phyloP scores from a whole-genome alignment of 2,329 filamentous ascomycete genomes.

The Ascochyta lentis region DNA sequence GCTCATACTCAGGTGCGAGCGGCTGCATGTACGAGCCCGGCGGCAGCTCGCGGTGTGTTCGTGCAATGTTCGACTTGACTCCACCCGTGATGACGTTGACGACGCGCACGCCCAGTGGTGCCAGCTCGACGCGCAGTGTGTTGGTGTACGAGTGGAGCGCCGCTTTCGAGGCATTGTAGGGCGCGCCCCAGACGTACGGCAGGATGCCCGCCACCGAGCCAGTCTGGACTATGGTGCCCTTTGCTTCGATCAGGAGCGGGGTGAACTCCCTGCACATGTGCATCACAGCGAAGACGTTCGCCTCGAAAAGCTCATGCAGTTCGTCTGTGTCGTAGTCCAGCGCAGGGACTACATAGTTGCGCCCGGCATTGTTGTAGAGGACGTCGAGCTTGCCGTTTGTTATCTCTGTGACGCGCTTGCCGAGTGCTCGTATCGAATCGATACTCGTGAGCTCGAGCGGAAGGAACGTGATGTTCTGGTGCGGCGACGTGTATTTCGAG shows the following conservation, averaged over 20 bases:
- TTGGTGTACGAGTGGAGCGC: conserved; percentile 65
- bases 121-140: conserved; percentile 64
- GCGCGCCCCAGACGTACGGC: conserved; percentile 43
- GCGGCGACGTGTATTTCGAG: conserved; percentile 55
- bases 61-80: conserved; percentile 64
- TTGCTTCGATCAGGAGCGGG: conserved; percentile 58
- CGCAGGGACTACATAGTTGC: conserved; percentile 64
- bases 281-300: conserved; percentile 65
- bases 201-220: conserved; percentile 54
- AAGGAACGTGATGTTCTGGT: conserved; percentile 61
- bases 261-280: conserved; percentile 63
- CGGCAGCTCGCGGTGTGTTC: conserved; percentile 57
- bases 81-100: conserved; percentile 64
- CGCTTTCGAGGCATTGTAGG: conserved; percentile 66
- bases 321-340: conserved; percentile 57
- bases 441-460: conserved; percentile 60
- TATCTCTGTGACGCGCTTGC: conserved; percentile 54
- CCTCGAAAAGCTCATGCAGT: conserved; percentile 40
- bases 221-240: conserved; percentile 56
- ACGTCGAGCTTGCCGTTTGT: conserved; percentile 61
- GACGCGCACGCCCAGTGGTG: conserved; percentile 58
- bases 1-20: conserved; percentile 59
- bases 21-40: conserved; percentile 60
- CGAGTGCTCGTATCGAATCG: conserved; percentile 57
- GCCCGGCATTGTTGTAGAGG: conserved; percentile 65